Evolutionary conservation across 73 alveolate genomes (phyloP).

Genomic region (Durusdinium trenchii): DNA sequence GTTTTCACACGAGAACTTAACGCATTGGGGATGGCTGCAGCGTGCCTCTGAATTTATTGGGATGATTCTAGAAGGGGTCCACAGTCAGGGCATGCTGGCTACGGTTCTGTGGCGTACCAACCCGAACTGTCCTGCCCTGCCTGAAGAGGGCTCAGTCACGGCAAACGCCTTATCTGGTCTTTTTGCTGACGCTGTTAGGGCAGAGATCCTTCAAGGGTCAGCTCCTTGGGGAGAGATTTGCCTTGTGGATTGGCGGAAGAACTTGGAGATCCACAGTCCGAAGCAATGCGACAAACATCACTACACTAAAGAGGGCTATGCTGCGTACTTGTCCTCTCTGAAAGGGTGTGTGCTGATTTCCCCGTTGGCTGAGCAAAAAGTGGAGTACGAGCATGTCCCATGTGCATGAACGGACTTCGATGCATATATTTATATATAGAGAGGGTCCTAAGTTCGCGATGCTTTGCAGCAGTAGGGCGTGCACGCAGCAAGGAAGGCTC

Average conservation of each 20-base stretch:
- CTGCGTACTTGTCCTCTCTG: not conserved
- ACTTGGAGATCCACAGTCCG: not conserved
- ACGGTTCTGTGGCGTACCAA: constrained; percentile 30
- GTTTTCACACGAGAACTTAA: not conserved
- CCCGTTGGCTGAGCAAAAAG: no score
- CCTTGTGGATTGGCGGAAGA: not conserved
- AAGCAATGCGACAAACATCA: constrained; percentile 22
- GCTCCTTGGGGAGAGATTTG: not conserved
- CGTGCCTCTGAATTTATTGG: not conserved
- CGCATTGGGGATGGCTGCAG: not conserved
- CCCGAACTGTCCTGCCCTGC: not conserved
- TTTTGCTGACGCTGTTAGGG: not conserved
- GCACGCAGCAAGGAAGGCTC: no score
- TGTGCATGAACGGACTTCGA: no score
- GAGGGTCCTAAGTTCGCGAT: no score
- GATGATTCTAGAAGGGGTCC: not conserved
- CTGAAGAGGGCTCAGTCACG: not conserved
- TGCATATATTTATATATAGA: no score
- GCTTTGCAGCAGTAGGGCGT: no score
- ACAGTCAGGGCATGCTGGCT: not conserved
- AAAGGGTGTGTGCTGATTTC: not conserved
- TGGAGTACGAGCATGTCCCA: no score
- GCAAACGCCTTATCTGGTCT: not conserved
- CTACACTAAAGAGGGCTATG: not conserved
- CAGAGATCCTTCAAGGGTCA: not conserved